phyloP scores from a whole-genome alignment of 495 filamentous ascomycete species.

The Xylaria longipes region DNA sequence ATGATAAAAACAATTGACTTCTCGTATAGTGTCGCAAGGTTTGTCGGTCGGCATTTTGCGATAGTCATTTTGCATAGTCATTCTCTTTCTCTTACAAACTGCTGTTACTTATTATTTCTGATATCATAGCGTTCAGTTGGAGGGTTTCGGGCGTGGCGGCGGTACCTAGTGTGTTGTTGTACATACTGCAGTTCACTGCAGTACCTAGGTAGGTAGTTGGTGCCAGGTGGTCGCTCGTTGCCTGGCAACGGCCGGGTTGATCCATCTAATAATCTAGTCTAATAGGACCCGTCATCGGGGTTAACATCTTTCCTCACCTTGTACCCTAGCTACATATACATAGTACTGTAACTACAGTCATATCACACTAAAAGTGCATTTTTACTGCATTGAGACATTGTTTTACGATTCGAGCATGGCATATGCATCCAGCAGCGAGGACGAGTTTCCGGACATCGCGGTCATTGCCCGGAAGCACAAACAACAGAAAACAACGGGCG shows the following conservation, averaged over 20 bases:
- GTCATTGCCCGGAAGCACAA: constrained; percentile 30
- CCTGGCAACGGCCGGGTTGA: constrained; percentile 36
- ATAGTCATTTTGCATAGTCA: neutral
- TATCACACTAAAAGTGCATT: neutral
- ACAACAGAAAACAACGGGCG: constrained; percentile 23
- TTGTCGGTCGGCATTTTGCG: neutral
- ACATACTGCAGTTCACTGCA: neutral
- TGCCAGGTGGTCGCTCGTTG: constrained; percentile 25
- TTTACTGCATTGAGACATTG: neutral
- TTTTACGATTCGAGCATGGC: neutral
- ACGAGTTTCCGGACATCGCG: constrained; percentile 40
- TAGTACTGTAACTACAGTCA: neutral
- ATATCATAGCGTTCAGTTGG: neutral
- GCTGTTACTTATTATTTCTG: neutral
- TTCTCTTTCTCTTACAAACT: neutral
- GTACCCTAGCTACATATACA: neutral
- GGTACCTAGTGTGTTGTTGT: neutral
- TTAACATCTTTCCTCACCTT: neutral
- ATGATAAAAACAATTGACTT: neutral
- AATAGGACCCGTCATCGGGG: constrained; percentile 17
- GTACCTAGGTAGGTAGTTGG: too few relatives aligned
- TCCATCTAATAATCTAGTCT: neutral
- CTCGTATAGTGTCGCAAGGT: neutral
- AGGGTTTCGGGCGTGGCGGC: neutral
- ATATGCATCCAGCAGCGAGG: constrained; percentile 29